These are phyloP conservation scores for Aspergillus pseudoviridinutans DNA, from an alignment of 2,329 filamentous ascomycete species.

Conservation along the genomic window DNA sequence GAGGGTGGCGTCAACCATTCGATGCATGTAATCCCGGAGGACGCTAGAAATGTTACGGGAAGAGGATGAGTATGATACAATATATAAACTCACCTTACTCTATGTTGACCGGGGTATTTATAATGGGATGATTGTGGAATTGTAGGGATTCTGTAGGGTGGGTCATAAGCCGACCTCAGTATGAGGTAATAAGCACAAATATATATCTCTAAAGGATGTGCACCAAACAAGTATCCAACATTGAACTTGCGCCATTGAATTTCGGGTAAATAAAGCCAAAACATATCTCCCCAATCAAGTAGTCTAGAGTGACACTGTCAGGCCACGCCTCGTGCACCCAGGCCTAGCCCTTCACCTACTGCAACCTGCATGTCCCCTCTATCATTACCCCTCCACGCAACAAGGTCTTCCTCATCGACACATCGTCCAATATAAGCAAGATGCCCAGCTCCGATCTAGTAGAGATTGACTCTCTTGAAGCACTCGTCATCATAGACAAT, in stretches of 20 bases:
- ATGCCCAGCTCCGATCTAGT: slow-evolving; percentile 21
- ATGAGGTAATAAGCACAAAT: not conserved
- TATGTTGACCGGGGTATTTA: not conserved
- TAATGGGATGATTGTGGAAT: not conserved
- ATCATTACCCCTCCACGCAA: not conserved
- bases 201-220: not conserved
- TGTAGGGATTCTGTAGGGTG: not conserved
- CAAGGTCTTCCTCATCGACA: not conserved
- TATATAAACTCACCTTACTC: too few relatives aligned
- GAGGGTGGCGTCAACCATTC: not conserved
- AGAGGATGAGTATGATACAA: too few relatives aligned
- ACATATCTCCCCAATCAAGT: not conserved
- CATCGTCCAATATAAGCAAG: not conserved
- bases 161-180: not conserved
- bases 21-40: not conserved
- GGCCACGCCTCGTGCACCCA: not conserved
- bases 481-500: slow-evolving; percentile 52
- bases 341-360: not conserved
- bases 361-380: not conserved
- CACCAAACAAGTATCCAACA: not conserved
- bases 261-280: not conserved
- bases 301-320: not conserved
- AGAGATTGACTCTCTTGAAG: slow-evolving; percentile 47
- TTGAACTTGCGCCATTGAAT: not conserved
- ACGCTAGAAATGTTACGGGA: not conserved